A percentile compares a stretch with the other conserved stretches of the same genome.
Evolutionary conservation across 2,329 filamentous ascomycete genomes (phyloP).

Genomic region (Epichloe aotearoae): DNA sequence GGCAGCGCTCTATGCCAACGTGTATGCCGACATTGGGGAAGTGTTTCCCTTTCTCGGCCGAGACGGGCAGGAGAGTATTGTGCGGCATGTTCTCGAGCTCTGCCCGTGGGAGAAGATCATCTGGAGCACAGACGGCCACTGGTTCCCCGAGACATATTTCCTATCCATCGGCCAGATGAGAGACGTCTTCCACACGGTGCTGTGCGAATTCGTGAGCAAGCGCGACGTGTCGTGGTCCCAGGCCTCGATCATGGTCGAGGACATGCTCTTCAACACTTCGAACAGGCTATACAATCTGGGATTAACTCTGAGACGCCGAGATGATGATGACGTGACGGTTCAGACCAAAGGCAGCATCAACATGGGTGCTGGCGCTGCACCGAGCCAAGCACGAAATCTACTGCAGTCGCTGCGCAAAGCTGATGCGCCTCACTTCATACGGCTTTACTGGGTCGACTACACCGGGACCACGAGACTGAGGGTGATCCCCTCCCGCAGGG

Average conservation of each 20-base stretch:
- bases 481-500: conserved; percentile 50
- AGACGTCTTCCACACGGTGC: conserved; percentile 53
- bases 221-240: conserved; percentile 47
- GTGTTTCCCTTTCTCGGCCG: conserved; percentile 69
- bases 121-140: conserved; percentile 72
- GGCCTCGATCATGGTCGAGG: conserved; percentile 49
- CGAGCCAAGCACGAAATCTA: neutral
- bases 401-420: neutral
- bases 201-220: conserved; percentile 53
- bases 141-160: conserved; percentile 65
- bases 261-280: conserved; percentile 64
- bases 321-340: neutral
- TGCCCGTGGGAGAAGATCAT: conserved; percentile 63
- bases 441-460: conserved; percentile 67
- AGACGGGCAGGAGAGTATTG: conserved; percentile 57
- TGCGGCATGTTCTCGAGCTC: conserved; percentile 63
- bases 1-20: conserved; percentile 63
- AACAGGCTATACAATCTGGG: conserved; percentile 58
- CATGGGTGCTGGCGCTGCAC: neutral
- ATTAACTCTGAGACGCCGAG: neutral
- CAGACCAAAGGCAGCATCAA: neutral
- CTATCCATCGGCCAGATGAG: conserved; percentile 60
- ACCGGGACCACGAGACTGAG: conserved; percentile 55
- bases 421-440: conserved; percentile 36
- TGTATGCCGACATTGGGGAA: conserved; percentile 71